These are phyloP conservation scores for Aspergillus melleus DNA, from an alignment of 2,329 filamentous ascomycete species.

Conservation along the genomic window DNA sequence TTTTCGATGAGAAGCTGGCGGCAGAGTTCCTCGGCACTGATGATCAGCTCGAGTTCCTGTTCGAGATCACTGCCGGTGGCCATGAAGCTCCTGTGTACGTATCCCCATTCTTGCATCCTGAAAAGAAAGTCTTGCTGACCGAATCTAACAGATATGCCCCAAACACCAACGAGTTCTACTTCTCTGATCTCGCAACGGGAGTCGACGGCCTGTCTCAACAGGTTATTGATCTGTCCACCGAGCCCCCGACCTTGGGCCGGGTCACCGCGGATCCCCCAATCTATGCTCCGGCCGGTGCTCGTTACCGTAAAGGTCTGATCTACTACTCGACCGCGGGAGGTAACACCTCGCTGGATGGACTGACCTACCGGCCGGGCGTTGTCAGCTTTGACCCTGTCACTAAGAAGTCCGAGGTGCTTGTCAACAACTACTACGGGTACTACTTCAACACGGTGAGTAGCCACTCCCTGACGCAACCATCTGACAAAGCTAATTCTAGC, in stretches of 20 bases:
- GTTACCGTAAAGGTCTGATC: background rate
- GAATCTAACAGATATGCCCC: background rate
- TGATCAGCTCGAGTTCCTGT: no score
- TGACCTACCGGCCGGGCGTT: background rate
- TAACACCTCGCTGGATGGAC: background rate
- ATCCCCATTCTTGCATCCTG: no score
- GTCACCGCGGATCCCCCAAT: background rate
- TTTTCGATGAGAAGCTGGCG: no score
- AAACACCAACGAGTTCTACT: background rate
- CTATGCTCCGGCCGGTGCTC: background rate
- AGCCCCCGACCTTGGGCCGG: background rate
- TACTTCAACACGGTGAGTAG: background rate
- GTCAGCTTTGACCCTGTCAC: background rate
- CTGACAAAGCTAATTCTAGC: background rate
- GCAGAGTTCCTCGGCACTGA: no score
- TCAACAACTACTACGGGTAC: constrained; percentile 4
- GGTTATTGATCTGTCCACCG: background rate
- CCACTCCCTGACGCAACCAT: background rate
- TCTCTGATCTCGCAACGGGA: background rate
- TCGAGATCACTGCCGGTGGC: no score
- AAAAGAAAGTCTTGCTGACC: no score
- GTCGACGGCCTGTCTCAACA: background rate
- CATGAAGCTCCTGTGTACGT: no score
- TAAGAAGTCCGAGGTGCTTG: background rate
- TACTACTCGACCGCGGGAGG: background rate